Percentiles rank a stretch among this genome's conserved stretches.
Conservation (phyloP, 345 rosid species). For the Acer yangbiense region DNA sequence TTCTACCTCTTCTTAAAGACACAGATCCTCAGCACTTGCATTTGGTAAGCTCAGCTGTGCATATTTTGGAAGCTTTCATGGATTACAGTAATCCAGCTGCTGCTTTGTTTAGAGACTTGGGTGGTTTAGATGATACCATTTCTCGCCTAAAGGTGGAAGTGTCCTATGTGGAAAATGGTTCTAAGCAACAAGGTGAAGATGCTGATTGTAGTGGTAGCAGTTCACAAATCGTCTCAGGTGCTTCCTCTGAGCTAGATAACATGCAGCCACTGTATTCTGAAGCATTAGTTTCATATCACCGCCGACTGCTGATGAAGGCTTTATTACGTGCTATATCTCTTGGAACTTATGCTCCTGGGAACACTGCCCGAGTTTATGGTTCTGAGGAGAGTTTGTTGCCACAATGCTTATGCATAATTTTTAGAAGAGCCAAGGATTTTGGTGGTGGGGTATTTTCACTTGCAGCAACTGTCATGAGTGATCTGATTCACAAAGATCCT, state of each 20-base stretch:
- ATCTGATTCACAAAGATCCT: conserved; percentile 96
- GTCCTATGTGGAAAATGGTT: conserved; percentile 59
- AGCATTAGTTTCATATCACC: conserved; percentile 76
- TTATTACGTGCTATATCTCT: conserved; percentile 89
- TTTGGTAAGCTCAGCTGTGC: conserved; percentile 86
- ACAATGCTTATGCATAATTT: conserved; percentile 78
- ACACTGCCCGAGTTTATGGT: conserved; percentile 71
- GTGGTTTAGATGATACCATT: conserved; percentile 94
- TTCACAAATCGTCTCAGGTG: conserved; percentile 36
- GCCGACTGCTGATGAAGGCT: conserved; percentile 77
- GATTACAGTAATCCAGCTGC: conserved; percentile 95
- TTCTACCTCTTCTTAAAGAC: conserved; percentile 91
- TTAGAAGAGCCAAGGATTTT: conserved; percentile 83
- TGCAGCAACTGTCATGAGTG: conserved; percentile 96
- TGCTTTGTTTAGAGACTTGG: conserved; percentile 90
- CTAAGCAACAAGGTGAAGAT: conserved; percentile 54
- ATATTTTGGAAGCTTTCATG: conserved; percentile 91
- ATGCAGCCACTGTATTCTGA: conserved; percentile 75
- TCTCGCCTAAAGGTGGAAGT: conserved; percentile 82
- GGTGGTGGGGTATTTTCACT: conserved; percentile 98
- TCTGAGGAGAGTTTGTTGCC: conserved; percentile 89
- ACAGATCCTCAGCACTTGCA: conserved; percentile 92
- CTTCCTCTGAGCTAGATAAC: conserved; percentile 57
- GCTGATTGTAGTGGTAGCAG: conserved; percentile 44
- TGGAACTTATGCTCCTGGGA: conserved; percentile 95